Percentiles rank a stretch among this genome's conserved stretches.
phyloP scores from a whole-genome alignment of 2,329 filamentous ascomycete species.

The Aureobasidium sp. region DNA sequence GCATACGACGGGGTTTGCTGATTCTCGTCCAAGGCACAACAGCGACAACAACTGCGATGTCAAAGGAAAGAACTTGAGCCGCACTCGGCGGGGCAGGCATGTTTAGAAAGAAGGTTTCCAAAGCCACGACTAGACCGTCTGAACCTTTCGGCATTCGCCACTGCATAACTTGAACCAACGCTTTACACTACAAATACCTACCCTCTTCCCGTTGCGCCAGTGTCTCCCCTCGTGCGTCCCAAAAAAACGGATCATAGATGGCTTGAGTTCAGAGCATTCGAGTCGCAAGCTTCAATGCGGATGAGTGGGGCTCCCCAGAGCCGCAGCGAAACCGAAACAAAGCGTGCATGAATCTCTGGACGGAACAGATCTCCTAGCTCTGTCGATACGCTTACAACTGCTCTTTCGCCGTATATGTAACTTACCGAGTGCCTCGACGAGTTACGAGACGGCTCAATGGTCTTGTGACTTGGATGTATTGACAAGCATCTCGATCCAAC shows the following conservation, averaged over 20 bases:
- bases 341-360: neutral
- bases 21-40: neutral
- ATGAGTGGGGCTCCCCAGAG: neutral
- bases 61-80: neutral
- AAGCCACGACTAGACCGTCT: neutral
- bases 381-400: neutral
- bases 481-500: neutral
- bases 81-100: conserved; percentile 1
- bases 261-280: neutral
- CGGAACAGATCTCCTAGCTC: neutral
- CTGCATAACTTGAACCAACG: neutral
- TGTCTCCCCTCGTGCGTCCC: neutral
- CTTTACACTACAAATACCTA: neutral
- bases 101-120: neutral
- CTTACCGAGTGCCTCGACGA: neutral
- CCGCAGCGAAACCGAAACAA: neutral
- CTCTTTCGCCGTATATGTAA: neutral
- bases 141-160: neutral
- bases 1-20: neutral
- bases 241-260: neutral
- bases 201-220: neutral
- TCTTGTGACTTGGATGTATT: neutral
- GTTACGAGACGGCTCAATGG: neutral
- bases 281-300: neutral
- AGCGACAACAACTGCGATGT: neutral